Percentiles rank a stretch among this genome's conserved stretches.
These are phyloP conservation scores for Aspergillus persii DNA, from an alignment of 2,329 filamentous ascomycete species.

Conservation along the genomic window DNA sequence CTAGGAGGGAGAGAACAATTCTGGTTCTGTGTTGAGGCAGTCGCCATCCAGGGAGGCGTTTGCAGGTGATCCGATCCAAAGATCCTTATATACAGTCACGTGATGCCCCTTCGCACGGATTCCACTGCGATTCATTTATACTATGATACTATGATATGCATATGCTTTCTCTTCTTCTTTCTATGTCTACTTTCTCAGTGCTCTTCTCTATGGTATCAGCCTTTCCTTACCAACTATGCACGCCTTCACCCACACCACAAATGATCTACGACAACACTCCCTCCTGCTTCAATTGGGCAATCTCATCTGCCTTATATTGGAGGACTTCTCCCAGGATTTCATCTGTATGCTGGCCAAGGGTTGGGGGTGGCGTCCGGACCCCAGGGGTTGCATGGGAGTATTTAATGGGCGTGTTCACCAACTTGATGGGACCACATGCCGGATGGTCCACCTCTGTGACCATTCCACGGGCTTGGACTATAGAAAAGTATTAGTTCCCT, in stretches of 20 bases:
- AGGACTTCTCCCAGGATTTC: constrained; percentile 68
- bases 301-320: constrained; percentile 57
- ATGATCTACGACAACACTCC: constrained; percentile 60
- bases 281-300: constrained; percentile 60
- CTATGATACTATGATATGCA: not conserved
- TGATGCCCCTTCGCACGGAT: constrained; percentile 11
- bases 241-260: not conserved
- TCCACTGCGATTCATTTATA: not conserved
- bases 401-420: constrained; percentile 94
- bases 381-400: constrained; percentile 79
- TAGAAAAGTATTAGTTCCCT: not conserved
- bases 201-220: not conserved
- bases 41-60: not conserved
- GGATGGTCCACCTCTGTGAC: constrained; percentile 82
- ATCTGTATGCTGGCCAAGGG: constrained; percentile 81
- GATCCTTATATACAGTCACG: constrained; percentile 31
- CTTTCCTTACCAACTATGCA: not conserved
- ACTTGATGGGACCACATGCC: constrained; percentile 77
- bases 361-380: constrained; percentile 75
- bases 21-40: not conserved
- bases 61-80: constrained; percentile 19
- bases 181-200: not conserved
- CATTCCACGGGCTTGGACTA: constrained; percentile 76
- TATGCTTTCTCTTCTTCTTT: not conserved
- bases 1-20: not conserved